phyloP scores from a whole-genome alignment of 2,329 filamentous ascomycete genomes.

The Ascochyta viciae-villosae region DNA sequence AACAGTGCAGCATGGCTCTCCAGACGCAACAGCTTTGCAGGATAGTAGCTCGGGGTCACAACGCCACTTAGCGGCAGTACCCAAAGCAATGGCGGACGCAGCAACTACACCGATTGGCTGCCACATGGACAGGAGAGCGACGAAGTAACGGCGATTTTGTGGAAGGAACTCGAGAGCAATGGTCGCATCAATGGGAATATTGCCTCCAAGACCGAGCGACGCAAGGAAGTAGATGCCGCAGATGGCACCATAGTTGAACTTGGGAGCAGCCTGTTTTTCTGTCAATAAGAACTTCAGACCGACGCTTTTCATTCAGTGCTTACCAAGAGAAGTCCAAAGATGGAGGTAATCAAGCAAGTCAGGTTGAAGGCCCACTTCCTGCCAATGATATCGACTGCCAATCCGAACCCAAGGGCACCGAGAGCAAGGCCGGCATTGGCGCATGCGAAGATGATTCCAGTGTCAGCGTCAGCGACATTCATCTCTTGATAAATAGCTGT shows the following conservation, averaged over 20 bases:
- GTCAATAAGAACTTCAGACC: conserved; percentile 2
- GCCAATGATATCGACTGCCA: conserved; percentile 38
- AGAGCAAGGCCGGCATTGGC: conserved; percentile 40
- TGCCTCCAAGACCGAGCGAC: conserved; percentile 36
- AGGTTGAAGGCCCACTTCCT: conserved; percentile 39
- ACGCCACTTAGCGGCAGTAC: conserved; percentile 39
- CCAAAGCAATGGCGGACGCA: conserved; percentile 37
- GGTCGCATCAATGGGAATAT: conserved; percentile 38
- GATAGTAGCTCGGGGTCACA: conserved; percentile 29
- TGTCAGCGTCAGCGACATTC: conserved; percentile 28
- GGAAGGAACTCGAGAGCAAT: conserved; percentile 38
- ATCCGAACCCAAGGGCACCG: conserved; percentile 36
- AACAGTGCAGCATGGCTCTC: conserved; percentile 31
- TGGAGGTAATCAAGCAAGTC: conserved; percentile 37
- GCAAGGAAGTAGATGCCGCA: conserved; percentile 40
- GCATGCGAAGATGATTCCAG: conserved; percentile 36
- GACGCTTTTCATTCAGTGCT: neutral
- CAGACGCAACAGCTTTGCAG: conserved; percentile 23
- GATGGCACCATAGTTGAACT: conserved; percentile 39
- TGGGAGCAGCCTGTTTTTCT: conserved; percentile 31
- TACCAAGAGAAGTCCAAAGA: conserved; percentile 35
- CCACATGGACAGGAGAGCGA: conserved; percentile 41
- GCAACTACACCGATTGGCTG: conserved; percentile 38
- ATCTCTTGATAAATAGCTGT: conserved; percentile 42
- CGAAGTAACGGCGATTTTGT: conserved; percentile 37